Conservation (phyloP, 2,329 filamentous ascomycete species). For the Parascedosporium putredinis region DNA sequence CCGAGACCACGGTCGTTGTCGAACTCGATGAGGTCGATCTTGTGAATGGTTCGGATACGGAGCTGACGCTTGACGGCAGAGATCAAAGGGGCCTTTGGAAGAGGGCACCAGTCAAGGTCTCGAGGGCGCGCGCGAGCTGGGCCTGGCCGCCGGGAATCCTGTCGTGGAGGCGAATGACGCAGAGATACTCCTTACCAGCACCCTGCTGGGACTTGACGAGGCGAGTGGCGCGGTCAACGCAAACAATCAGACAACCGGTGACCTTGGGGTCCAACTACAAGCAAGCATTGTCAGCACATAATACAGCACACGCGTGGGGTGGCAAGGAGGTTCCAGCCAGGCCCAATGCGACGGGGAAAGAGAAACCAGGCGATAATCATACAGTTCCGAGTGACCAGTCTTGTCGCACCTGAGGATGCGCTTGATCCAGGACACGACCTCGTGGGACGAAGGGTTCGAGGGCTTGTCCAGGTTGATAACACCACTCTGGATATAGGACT, state of each 20-base stretch:
- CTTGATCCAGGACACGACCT: constrained; percentile 99
- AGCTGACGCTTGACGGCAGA: constrained; percentile 98
- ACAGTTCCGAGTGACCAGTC: constrained; percentile 88
- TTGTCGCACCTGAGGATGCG: constrained; percentile 81
- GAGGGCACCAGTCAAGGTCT: constrained; percentile 90
- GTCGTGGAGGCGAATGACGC: constrained; percentile 89
- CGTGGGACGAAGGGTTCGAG: constrained; percentile 94
- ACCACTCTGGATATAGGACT: constrained; percentile 92
- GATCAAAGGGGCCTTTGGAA: constrained; percentile 82
- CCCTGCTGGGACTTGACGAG: constrained; percentile 98
- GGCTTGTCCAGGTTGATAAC: constrained; percentile 87
- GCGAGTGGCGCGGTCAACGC: constrained; percentile 22
- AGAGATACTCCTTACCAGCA: constrained; percentile 98
- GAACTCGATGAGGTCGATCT: constrained; percentile 94
- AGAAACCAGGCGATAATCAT: not conserved
- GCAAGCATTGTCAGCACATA: too few species aligned
- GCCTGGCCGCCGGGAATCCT: constrained; percentile 88
- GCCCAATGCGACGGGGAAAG: too few species aligned
- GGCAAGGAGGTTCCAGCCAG: not conserved
- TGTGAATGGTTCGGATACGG: constrained; percentile 94
- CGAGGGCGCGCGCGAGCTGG: constrained; percentile 85
- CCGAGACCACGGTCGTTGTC: constrained; percentile 96
- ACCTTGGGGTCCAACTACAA: constrained; percentile 80
- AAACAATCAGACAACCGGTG: constrained; percentile 89
- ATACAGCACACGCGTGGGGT: not conserved